Percentiles rank a stretch among this genome's conserved stretches.
Conservation (phyloP, 345 rosid genomes). For the Ailanthus altissimus region DNA sequence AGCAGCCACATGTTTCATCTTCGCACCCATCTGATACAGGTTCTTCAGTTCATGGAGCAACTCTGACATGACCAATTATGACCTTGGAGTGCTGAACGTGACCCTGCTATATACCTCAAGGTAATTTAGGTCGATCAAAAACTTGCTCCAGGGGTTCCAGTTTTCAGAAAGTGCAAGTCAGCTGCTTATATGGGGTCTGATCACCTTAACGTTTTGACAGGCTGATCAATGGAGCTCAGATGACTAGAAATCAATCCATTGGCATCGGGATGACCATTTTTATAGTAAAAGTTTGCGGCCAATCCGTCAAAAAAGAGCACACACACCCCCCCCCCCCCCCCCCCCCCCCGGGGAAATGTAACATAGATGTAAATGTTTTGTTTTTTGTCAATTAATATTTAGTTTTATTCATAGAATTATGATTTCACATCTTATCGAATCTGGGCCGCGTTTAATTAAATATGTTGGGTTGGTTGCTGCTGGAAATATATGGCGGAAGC, state of each 20-base stretch:
- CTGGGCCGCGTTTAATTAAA: not conserved
- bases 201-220: not conserved
- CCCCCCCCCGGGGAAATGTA: no score
- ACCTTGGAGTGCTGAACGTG: not conserved
- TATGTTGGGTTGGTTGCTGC: constrained; percentile 22
- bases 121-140: not conserved
- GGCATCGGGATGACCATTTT: not conserved
- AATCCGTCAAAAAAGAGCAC: not conserved
- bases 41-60: constrained; percentile 60
- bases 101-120: not conserved
- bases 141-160: not conserved
- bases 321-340: no score
- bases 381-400: not conserved
- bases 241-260: not conserved
- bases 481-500: not conserved
- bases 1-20: constrained; percentile 41
- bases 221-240: not conserved
- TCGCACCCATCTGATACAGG: constrained; percentile 60
- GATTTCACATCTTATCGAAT: not conserved
- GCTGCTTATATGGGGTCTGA: not conserved
- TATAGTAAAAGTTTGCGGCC: not conserved
- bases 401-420: constrained; percentile 26
- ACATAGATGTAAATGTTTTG: constrained; percentile 26
- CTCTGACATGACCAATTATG: constrained; percentile 41
- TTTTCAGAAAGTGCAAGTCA: not conserved